phyloP scores from a whole-genome alignment of 2,329 filamentous ascomycete species.

The Fusarium camptoceras region DNA sequence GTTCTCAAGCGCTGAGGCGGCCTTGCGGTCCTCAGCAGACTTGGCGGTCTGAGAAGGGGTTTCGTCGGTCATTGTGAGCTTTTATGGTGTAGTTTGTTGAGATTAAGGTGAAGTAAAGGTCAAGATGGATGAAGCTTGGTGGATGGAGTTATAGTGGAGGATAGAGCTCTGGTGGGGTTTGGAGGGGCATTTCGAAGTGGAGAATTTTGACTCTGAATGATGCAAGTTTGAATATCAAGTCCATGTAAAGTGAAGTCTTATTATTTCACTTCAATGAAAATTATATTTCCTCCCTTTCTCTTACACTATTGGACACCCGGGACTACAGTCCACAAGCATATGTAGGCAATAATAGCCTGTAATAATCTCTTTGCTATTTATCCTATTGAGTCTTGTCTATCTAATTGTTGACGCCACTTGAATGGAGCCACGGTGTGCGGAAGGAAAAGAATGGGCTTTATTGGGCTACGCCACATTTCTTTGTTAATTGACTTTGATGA shows the following conservation, averaged over 20 bases:
- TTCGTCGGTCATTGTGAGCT: slow-evolving; percentile 70
- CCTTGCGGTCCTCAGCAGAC: slow-evolving; percentile 81
- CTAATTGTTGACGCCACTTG: slow-evolving; percentile 21
- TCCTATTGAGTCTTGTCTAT: not conserved
- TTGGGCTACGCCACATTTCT: slow-evolving; percentile 34
- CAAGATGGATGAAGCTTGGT: slow-evolving; percentile 57
- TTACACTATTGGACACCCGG: not conserved
- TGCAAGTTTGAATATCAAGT: not conserved
- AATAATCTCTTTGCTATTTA: not conserved
- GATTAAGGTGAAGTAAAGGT: not conserved
- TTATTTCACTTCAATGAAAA: not conserved
- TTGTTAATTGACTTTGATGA: slow-evolving; percentile 13
- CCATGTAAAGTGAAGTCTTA: not conserved
- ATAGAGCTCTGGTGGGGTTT: slow-evolving; percentile 32
- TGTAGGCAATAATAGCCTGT: not conserved
- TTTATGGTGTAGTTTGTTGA: slow-evolving; percentile 48
- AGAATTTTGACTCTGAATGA: not conserved
- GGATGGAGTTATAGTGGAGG: slow-evolving; percentile 46
- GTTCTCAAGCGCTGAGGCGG: slow-evolving; percentile 77
- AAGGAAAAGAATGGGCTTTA: slow-evolving; percentile 13
- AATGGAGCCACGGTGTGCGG: slow-evolving; percentile 4
- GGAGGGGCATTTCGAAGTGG: slow-evolving; percentile 19
- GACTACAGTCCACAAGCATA: not conserved
- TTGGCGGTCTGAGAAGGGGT: slow-evolving; percentile 62
- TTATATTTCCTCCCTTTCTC: not conserved